Evolutionary conservation across 163 green algal genomes (phyloP).

Genomic region (Chlorella variabilis): DNA sequence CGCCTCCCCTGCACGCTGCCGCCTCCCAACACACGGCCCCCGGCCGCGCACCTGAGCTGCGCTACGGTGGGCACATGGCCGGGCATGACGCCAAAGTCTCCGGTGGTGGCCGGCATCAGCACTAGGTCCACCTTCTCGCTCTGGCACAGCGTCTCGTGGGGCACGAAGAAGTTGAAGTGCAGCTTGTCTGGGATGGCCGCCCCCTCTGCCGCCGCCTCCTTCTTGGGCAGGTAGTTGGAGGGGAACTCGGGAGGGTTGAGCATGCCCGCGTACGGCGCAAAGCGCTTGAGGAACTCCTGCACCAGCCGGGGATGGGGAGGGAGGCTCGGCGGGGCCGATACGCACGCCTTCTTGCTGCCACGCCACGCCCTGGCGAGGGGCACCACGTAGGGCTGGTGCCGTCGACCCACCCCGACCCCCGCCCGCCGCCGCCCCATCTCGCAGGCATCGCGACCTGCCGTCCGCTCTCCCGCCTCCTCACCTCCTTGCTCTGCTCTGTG

Average conservation of each 20-base stretch:
- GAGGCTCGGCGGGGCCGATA: too few relatives aligned
- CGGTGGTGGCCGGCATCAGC: conserved; percentile 90
- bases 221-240: conserved; percentile 60
- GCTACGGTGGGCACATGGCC: conserved; percentile 98
- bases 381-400: too few relatives aligned
- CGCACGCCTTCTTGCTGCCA: too few relatives aligned
- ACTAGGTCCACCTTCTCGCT: conserved; percentile 78
- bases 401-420: neutral
- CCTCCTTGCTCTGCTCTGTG: conserved; percentile 49
- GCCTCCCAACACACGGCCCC: too few relatives aligned
- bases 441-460: neutral
- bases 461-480: neutral
- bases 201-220: neutral
- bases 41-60: conserved; percentile 81
- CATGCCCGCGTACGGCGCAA: conserved; percentile 64
- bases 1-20: too few relatives aligned
- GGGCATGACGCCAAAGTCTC: conserved; percentile 98
- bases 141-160: conserved; percentile 58
- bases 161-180: conserved; percentile 85
- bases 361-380: too few relatives aligned
- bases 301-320: neutral
- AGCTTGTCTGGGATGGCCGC: conserved; percentile 77
- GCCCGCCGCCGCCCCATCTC: neutral
- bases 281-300: conserved; percentile 59
- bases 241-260: conserved; percentile 59